Conservation (phyloP, 1,284 basidiomycete species). For the Phaffia rhodozyma region DNA sequence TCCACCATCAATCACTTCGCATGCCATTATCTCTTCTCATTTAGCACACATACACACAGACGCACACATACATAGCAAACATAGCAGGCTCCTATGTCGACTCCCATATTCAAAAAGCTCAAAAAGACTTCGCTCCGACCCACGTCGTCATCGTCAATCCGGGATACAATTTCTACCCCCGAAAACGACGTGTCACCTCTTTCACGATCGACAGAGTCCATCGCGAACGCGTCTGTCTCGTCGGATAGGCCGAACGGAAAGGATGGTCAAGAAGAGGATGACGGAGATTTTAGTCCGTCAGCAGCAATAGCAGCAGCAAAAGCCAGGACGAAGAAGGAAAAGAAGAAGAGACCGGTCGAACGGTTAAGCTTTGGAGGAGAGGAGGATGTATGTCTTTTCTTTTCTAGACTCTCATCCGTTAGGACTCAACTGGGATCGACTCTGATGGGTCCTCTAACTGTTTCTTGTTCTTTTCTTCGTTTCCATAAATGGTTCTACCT, state of each 20-base stretch:
- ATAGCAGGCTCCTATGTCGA: not conserved
- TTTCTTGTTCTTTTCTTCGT: not conserved
- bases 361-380: slow-evolving; percentile 71
- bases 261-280: not conserved
- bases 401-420: too few species aligned
- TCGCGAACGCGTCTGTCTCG: too few species aligned
- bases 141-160: not conserved
- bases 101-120: slow-evolving; percentile 4
- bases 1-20: too few species aligned
- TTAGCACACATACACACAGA: too few species aligned
- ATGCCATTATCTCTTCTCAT: too few species aligned
- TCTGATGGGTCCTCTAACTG: not conserved
- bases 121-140: slow-evolving; percentile 4
- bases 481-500: not conserved
- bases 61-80: not conserved
- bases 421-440: not conserved
- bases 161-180: too few species aligned
- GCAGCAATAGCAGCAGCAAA: slow-evolving; percentile 15
- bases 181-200: not conserved
- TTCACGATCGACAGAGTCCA: not conserved
- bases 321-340: slow-evolving; percentile 4
- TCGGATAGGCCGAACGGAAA: not conserved
- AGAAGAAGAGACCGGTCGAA: slow-evolving; percentile 45
- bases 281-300: slow-evolving; percentile 5
- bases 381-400: slow-evolving; percentile 39